phyloP scores from a whole-genome alignment of 805 yeast genomes.

The Teunomyces gatunensis region DNA sequence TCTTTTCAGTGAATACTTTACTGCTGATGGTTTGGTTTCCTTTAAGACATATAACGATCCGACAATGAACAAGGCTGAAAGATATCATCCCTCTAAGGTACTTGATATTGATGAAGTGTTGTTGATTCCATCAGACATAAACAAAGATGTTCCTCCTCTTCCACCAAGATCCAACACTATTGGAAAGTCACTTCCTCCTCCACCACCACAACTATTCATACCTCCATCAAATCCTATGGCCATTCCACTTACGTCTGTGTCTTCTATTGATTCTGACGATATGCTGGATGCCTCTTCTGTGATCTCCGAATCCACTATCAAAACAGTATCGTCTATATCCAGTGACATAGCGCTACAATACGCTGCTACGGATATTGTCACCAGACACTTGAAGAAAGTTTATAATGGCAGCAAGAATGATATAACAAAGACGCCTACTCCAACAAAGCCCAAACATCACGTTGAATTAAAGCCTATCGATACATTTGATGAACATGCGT shows the following conservation, averaged over 20 bases:
- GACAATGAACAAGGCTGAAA: constrained; percentile 20
- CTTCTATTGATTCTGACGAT: constrained; percentile 9
- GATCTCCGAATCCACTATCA: constrained; percentile 9
- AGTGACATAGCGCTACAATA: constrained; percentile 13
- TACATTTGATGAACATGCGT: constrained; percentile 15
- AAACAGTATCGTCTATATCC: constrained; percentile 16
- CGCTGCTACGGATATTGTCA: constrained; percentile 15
- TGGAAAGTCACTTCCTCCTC: constrained; percentile 1
- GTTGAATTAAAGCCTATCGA: constrained; percentile 7
- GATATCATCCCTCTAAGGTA: constrained; percentile 26
- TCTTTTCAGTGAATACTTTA: constrained; percentile 26
- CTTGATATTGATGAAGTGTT: constrained; percentile 8
- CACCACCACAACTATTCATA: constrained; percentile 5
- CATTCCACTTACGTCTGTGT: not conserved
- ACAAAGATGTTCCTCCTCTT: not conserved
- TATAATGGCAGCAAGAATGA: constrained; percentile 36
- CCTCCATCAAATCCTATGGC: not conserved
- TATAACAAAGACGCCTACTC: constrained; percentile 29
- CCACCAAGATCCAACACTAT: constrained; percentile 7
- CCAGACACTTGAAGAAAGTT: constrained; percentile 20
- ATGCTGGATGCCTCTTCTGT: constrained; percentile 12
- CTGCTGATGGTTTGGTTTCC: constrained; percentile 32
- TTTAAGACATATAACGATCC: constrained; percentile 27
- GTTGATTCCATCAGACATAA: constrained; percentile 3
- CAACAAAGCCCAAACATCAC: constrained; percentile 8